A percentile compares a stretch with the other conserved stretches of the same genome.
phyloP scores from a whole-genome alignment of 768 basidiomycete genomes.

The Hygrophoropsis aurantiaca region DNA sequence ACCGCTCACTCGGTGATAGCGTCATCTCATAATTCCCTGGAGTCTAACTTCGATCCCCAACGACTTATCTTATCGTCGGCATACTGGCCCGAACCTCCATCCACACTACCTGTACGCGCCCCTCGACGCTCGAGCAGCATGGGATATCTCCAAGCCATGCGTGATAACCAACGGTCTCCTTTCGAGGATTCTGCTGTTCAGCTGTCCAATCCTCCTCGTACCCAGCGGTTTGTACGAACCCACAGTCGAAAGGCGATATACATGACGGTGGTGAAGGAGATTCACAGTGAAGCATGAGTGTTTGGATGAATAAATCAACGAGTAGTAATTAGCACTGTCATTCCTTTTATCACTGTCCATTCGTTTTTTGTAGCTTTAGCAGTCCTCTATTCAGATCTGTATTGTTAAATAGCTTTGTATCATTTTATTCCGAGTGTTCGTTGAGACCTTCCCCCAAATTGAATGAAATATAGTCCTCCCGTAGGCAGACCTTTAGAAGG shows the following conservation, averaged over 20 bases:
- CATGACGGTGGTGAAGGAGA: constrained; percentile 47
- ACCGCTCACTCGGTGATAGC: constrained; percentile 17
- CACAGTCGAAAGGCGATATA: constrained; percentile 32
- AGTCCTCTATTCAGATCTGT: no score
- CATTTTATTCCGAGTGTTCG: no score
- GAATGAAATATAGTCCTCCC: no score
- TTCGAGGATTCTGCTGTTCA: not conserved
- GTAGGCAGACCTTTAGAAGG: no score
- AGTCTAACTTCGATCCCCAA: constrained; percentile 23
- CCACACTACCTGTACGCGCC: constrained; percentile 11
- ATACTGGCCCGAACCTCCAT: constrained; percentile 23
- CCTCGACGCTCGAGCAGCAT: constrained; percentile 7
- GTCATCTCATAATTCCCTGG: constrained; percentile 32
- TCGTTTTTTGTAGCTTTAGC: no score
- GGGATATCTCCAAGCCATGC: constrained; percentile 1
- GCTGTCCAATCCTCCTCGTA: not conserved
- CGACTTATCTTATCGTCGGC: constrained; percentile 7
- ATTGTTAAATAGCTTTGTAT: no score
- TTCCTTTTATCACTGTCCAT: no score
- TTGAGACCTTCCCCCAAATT: no score
- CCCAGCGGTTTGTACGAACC: not conserved
- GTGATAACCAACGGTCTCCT: not conserved
- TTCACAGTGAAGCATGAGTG: constrained; percentile 7
- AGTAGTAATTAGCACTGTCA: no score
- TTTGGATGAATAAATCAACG: not conserved